A percentile compares a stretch with the other conserved stretches of the same genome.
Conservation (phyloP, 1,139 yeast genomes). For the Hansenula sp. region DNA sequence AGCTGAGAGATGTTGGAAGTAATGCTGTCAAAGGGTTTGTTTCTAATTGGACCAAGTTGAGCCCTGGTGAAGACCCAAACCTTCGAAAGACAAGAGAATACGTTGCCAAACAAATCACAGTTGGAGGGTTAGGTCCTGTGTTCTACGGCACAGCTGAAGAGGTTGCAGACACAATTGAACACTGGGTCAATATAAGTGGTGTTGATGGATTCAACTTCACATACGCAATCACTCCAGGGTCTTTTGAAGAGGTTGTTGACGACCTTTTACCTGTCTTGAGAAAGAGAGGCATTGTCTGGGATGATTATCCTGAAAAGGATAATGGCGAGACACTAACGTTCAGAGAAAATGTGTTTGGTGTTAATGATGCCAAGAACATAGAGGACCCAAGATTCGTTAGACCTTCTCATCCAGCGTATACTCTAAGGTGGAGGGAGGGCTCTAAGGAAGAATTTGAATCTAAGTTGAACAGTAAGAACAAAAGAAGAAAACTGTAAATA, state of each 20-base stretch:
- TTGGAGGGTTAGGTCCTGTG: conserved; percentile 31
- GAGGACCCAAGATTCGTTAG: conserved; percentile 1
- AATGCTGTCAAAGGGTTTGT: conserved; percentile 24
- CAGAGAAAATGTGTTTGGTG: conserved; percentile 9
- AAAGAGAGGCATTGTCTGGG: conserved; percentile 26
- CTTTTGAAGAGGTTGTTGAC: conserved; percentile 30
- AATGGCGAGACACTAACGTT: conserved; percentile 4
- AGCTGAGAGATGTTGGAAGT: conserved; percentile 26
- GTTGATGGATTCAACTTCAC: conserved; percentile 33
- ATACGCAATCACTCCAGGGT: conserved; percentile 27
- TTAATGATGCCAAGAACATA: neutral
- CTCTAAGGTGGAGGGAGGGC: neutral
- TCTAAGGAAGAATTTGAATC: neutral
- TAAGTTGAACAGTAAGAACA: neutral
- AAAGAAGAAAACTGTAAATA: no score
- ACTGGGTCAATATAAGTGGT: conserved; percentile 30
- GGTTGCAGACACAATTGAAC: conserved; percentile 28
- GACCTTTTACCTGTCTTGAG: conserved; percentile 28
- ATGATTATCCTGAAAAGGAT: conserved; percentile 24
- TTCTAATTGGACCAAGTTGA: conserved; percentile 24
- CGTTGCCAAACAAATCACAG: conserved; percentile 21
- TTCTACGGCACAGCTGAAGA: conserved; percentile 27
- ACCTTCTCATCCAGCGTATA: neutral
- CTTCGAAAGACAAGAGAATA: conserved; percentile 25
- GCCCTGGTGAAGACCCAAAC: conserved; percentile 11